phyloP scores from a whole-genome alignment of 306 rosid species.

The Dalbergia cochinchinensis region DNA sequence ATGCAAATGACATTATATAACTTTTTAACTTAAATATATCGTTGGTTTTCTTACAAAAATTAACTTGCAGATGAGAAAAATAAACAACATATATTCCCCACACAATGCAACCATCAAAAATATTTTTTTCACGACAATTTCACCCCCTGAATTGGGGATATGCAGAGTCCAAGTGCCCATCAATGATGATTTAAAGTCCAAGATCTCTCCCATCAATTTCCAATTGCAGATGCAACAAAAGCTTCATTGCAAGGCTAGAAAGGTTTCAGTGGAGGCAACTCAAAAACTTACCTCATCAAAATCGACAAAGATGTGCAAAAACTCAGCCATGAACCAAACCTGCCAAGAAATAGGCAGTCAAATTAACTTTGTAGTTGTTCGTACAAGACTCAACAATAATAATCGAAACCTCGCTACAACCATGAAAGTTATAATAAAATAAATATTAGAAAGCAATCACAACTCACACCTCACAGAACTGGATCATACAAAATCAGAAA shows the following conservation, averaged over 20 bases:
- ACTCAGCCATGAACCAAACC: constrained; percentile 94
- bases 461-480: constrained; percentile 1
- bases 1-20: not conserved
- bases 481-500: constrained; percentile 14
- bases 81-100: not conserved
- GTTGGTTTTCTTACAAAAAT: not conserved
- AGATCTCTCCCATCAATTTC: constrained; percentile 23
- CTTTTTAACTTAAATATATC: not conserved
- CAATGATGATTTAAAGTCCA: not conserved
- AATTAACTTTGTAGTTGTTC: constrained; percentile 25
- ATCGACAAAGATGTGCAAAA: constrained; percentile 78
- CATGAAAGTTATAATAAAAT: not conserved
- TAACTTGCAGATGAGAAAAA: not conserved
- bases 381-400: not conserved
- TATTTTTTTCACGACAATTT: constrained; percentile 14
- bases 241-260: constrained; percentile 6
- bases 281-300: constrained; percentile 80
- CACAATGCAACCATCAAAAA: not conserved
- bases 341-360: constrained; percentile 55
- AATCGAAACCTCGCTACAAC: not conserved
- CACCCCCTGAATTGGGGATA: not conserved
- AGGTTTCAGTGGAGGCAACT: constrained; percentile 31
- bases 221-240: constrained; percentile 5
- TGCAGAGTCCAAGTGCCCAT: constrained; percentile 12
- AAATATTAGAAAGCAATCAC: not conserved